phyloP scores from a whole-genome alignment of 345 rosid genomes.

The Eucalyptus decipiens region DNA sequence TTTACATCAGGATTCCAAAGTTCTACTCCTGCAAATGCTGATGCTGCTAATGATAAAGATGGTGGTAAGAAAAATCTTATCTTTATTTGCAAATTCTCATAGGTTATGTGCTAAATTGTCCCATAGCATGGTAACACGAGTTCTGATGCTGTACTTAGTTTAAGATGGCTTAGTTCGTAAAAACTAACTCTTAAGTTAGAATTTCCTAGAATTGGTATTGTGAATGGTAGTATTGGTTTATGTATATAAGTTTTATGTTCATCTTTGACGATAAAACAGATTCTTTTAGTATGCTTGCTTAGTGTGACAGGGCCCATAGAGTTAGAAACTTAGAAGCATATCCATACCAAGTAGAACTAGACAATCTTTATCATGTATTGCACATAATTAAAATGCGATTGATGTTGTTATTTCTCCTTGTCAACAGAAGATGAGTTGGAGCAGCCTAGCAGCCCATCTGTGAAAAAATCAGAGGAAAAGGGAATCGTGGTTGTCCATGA shows the following conservation, averaged over 20 bases:
- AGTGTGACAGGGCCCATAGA: background rate
- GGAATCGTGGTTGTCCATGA: constrained; percentile 80
- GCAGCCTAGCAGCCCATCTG: constrained; percentile 90
- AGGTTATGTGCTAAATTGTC: background rate
- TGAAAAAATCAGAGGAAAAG: constrained; percentile 80
- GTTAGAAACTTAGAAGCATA: background rate
- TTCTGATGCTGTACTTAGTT: background rate
- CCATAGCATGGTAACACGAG: background rate
- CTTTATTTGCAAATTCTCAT: background rate
- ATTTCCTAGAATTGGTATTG: background rate
- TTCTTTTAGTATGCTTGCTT: background rate
- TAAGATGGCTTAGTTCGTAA: background rate
- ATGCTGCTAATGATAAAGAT: constrained; percentile 28
- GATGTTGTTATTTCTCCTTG: background rate
- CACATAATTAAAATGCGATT: background rate
- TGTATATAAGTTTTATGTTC: background rate
- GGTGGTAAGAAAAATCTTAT: constrained; percentile 23
- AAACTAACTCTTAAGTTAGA: background rate
- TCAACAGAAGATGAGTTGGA: constrained; percentile 54
- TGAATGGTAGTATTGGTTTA: background rate
- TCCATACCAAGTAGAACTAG: background rate
- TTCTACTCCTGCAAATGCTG: constrained; percentile 8
- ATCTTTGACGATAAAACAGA: background rate
- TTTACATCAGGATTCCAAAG: constrained; percentile 27
- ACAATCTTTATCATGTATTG: background rate